A percentile compares a stretch with the other conserved stretches of the same genome.
These are phyloP conservation scores for Raddia distichophylla DNA, from an alignment of 176 grass and related monocot species.

Conservation along the genomic window DNA sequence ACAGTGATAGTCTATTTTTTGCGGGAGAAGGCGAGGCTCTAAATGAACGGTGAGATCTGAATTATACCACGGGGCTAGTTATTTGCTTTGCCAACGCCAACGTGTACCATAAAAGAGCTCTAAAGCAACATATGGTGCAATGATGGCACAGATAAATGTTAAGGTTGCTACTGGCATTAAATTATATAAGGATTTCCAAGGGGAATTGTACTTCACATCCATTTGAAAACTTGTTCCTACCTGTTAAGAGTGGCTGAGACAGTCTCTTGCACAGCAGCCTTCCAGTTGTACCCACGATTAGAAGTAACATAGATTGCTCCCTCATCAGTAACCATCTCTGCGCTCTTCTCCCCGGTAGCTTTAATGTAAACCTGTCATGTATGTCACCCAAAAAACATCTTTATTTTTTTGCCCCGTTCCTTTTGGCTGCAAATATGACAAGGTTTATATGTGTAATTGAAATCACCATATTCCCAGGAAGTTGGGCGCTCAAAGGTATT, in stretches of 20 bases:
- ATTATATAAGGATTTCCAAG: not conserved
- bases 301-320: slow-evolving; percentile 99
- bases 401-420: not conserved
- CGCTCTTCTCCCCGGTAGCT: slow-evolving; percentile 87
- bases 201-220: not conserved
- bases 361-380: slow-evolving; percentile 82
- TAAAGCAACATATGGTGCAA: not conserved
- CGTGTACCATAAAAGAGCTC: too few species aligned
- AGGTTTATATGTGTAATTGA: not conserved
- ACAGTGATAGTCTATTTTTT: too few species aligned
- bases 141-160: not conserved
- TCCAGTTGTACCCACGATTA: slow-evolving; percentile 98
- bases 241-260: slow-evolving; percentile 95
- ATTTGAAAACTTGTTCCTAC: slow-evolving; percentile 30
- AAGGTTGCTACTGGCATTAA: not conserved
- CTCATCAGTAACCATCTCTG: slow-evolving; percentile 96
- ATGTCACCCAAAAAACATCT: not conserved
- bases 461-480: slow-evolving; percentile 90
- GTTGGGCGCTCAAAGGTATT: slow-evolving; percentile 87
- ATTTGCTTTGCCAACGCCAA: too few species aligned
- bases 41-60: too few species aligned
- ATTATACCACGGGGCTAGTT: too few species aligned
- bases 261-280: slow-evolving; percentile 97
- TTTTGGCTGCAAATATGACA: slow-evolving; percentile 5
- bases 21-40: too few species aligned